These are phyloP conservation scores for Mychonastes homosphaera DNA, from an alignment of 139 green algal species.

Conservation along the genomic window DNA sequence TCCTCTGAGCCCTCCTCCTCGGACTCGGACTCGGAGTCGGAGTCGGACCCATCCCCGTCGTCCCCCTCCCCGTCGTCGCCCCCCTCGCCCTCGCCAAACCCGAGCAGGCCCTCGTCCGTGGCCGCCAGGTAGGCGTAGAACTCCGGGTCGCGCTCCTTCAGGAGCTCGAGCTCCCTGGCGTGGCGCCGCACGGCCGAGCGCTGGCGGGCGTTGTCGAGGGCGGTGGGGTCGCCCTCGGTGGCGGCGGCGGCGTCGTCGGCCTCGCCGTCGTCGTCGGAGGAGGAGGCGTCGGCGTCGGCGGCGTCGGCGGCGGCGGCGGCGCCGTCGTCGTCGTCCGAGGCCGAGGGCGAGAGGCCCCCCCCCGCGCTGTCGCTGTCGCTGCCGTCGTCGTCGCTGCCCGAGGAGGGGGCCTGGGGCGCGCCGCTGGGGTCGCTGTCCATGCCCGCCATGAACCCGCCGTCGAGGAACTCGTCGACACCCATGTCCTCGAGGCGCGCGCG, in stretches of 20 bases:
- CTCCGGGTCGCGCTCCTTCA: conserved; percentile 80
- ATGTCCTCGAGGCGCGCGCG: conserved; percentile 18
- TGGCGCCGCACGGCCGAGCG: conserved; percentile 25
- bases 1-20: no score
- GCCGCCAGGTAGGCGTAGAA: conserved; percentile 79
- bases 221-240: conserved; percentile 19
- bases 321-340: conserved; percentile 13
- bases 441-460: conserved; percentile 28
- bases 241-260: conserved; percentile 10
- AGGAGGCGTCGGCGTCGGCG: background rate
- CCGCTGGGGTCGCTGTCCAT: background rate
- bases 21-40: no score
- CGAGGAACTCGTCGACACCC: conserved; percentile 38
- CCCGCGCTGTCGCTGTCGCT: conserved; percentile 4
- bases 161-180: conserved; percentile 68
- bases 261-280: background rate
- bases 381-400: background rate
- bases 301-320: background rate
- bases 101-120: conserved; percentile 76
- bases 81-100: conserved; percentile 59
- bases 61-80: conserved; percentile 31
- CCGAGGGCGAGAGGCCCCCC: no score
- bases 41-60: conserved; percentile 31
- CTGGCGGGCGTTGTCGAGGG: conserved; percentile 35
- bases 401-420: background rate